Evolutionary conservation across 2,329 filamentous ascomycete species (phyloP), one percentile per base, ranked within the genome.

Genomic region (Penicillium sp.): DNA sequence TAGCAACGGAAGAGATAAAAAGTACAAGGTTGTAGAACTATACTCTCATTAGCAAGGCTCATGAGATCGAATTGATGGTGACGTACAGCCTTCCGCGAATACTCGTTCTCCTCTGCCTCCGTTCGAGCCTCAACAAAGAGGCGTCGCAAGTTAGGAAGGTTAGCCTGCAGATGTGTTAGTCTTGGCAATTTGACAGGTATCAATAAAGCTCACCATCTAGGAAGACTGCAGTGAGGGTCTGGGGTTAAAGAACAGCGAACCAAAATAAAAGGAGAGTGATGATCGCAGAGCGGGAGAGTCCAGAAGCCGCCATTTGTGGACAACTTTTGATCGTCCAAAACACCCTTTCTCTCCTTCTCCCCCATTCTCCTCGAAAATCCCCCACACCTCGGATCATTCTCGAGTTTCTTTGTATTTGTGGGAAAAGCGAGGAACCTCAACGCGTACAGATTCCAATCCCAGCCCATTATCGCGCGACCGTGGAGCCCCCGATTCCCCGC

Each of bases 11-110:
- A 23, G 92, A 94, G 81, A 99, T 93, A 77, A 97, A 99, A 2
- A 97, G 79, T 1, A 97, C 91, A 0, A 96, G 85, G 68, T 99
- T 97, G 76, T 99, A 99, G 73, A 99, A 99, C 94, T 74, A 45
- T 8, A 23, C 23, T n/a, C 7, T 9, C 18, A 34, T 67, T 32
- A 66, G 56, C 11, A 29, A n/a, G 3, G 41, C 8, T 29, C 45
- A 18, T 19, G 9, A 10, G 14, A 27, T 4, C 7, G 30, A 16
- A 16, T 39, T 19, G 36, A 11, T 19, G 36, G 36, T 42, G 38
- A 75, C 89, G 69, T 78, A 97, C 94, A 48, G 94, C 94, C 74
- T 87, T 95, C 62, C 94, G 83, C 13, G 94, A 97, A 63, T 97
- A 94, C 57, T 91, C 89, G 72, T 94, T 89, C 74, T 97, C 94